Base-by-base conservation (phyloP, 805 yeast genomes). In the Ogataea methanolica region DNA sequence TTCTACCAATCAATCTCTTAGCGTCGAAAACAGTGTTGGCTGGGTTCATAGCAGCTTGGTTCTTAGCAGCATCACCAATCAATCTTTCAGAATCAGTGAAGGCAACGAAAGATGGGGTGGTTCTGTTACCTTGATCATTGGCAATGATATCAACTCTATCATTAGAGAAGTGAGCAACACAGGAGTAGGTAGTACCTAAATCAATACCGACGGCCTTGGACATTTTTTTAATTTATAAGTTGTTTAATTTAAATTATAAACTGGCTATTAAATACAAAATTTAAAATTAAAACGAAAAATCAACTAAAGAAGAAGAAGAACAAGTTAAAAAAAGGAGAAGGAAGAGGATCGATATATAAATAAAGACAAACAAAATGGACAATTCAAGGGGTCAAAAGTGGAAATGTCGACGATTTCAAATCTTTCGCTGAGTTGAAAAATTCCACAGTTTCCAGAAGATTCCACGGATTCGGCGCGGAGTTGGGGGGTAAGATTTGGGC, bases 121-220 rank as follows among this genome's bases (percentile, higher is more conserved):
- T 90, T 78, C 97, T 87, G 82, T 91, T 90, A 82, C 97, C 97
- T 76, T 91, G 97, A 72, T 91, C 97, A 70, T 91, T 91, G 63
- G 97, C 96, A 67, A 90, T 88, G 70, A 90, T 90, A 72, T 90
- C 97, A 47, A 91, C 97, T 66, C 86, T 79, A 57, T 91, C 94
- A 64, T 86, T 86, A 61, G 89, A 78, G 76, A 88, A 89, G 66
- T 88, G 94, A 62, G 96, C 96, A 51, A 90, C 97, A 82, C 96
- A 89, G 44, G 96, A 88, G 77, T 88, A 89, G 52, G 96, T 88
- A 47, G 90, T 83, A 73, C 90, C 90, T 71, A 83, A 80, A 74
- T 84, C 90, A 65, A 84, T 84, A 72, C 90, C 88, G 53, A 83
- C 73, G 56, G 80, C 78, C 62, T 63, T 63, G 19, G 65, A 56